These are phyloP conservation scores for Aspergillus carbonarius DNA, from an alignment of 2,329 filamentous ascomycete genomes.

Conservation along the genomic window DNA sequence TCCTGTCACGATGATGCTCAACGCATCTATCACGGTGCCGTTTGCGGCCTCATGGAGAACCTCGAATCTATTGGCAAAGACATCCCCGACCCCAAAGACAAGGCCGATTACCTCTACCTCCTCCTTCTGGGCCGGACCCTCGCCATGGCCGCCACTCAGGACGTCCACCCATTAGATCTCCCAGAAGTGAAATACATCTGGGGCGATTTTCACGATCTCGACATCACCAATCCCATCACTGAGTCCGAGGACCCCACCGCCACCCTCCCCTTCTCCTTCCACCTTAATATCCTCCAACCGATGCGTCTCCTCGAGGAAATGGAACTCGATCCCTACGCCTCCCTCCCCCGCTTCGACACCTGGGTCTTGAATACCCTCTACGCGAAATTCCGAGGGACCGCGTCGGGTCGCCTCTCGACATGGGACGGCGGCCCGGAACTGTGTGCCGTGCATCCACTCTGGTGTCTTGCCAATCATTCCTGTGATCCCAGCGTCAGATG, in stretches of 20 bases:
- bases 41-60: constrained; percentile 54
- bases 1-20: constrained; percentile 57
- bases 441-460: constrained; percentile 89
- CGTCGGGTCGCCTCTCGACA: constrained; percentile 76
- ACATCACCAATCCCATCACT: constrained; percentile 15
- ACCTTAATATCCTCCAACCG: constrained; percentile 58
- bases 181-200: constrained; percentile 64
- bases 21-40: constrained; percentile 57
- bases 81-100: constrained; percentile 56
- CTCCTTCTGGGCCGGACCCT: constrained; percentile 59
- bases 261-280: constrained; percentile 61
- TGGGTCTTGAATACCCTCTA: constrained; percentile 85
- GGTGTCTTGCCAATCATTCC: constrained; percentile 95
- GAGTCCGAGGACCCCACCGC: constrained; percentile 30
- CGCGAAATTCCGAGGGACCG: constrained; percentile 88
- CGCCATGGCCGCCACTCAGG: constrained; percentile 61
- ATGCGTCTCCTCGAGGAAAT: constrained; percentile 63
- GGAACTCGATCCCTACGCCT: constrained; percentile 60
- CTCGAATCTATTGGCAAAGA: constrained; percentile 60
- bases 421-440: constrained; percentile 83
- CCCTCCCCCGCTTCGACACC: constrained; percentile 43
- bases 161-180: constrained; percentile 58
- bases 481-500: constrained; percentile 93
- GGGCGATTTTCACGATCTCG: constrained; percentile 58
- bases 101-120: constrained; percentile 60